phyloP scores from a whole-genome alignment of 2,329 filamentous ascomycete species.

The Botrytis squamosa region DNA sequence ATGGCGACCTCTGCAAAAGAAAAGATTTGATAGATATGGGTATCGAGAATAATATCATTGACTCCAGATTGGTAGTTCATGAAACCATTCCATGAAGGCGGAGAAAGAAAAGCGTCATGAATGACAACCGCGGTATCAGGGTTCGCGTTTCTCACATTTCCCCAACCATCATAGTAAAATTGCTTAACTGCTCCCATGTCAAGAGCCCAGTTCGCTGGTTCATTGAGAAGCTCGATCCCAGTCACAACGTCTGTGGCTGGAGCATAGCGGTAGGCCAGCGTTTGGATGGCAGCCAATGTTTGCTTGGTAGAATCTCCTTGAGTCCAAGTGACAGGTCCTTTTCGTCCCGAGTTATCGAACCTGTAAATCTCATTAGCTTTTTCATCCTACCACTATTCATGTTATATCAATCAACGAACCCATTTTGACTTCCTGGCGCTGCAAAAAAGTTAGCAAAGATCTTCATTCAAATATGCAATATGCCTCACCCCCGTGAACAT shows the following conservation, averaged over 20 bases:
- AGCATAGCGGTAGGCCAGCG: constrained; percentile 43
- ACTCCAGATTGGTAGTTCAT: constrained; percentile 45
- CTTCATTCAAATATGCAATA: not conserved
- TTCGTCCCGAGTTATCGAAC: constrained; percentile 63
- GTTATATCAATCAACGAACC: constrained; percentile 32
- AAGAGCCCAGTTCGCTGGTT: constrained; percentile 41
- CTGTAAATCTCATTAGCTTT: not conserved
- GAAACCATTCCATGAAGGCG: constrained; percentile 59
- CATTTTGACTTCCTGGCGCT: constrained; percentile 63
- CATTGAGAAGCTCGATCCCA: constrained; percentile 46
- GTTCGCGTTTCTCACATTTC: constrained; percentile 45
- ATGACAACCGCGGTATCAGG: constrained; percentile 53
- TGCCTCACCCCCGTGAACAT: constrained; percentile 61
- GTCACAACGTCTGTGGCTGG: constrained; percentile 45
- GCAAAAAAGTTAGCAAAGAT: constrained; percentile 27
- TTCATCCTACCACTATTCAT: not conserved
- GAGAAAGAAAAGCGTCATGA: constrained; percentile 56
- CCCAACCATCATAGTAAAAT: constrained; percentile 54
- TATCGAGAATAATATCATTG: constrained; percentile 44
- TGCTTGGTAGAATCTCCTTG: constrained; percentile 43
- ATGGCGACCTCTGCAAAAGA: constrained; percentile 40
- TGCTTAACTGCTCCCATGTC: constrained; percentile 40
- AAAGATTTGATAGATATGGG: constrained; percentile 47
- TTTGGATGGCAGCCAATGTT: constrained; percentile 42
- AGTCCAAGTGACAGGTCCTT: constrained; percentile 48